Evolutionary conservation across 257 asterid species (phyloP), one percentile per base, ranked within the genome.

Genomic region (Marsdenia floribunda): DNA sequence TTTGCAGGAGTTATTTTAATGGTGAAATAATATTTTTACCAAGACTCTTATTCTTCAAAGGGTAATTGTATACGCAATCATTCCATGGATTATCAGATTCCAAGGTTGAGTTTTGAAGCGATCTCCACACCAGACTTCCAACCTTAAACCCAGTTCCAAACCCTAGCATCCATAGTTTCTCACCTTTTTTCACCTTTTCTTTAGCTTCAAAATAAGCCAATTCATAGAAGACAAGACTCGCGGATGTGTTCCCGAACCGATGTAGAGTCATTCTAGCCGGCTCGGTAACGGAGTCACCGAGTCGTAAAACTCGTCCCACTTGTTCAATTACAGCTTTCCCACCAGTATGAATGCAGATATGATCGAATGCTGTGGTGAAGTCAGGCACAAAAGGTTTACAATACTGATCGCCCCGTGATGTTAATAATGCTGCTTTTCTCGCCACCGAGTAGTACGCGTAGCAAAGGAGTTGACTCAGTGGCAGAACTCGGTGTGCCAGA

Each of bases 181-280:
- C 96, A 8, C 97, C 97, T 37, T 75, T 86, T 73, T 81, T 89
- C 5, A 78, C 85, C 58, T 88, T 83, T 15, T 40, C 72, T 24
- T 91, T 91, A 0, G 92, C 96, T 77, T 91, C 97, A 55, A 89
- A 86, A 81, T 91, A 91, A 70, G 92, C 91, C 80, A 88, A 68
- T 71, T 89, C 97, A 66, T 91, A 91, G 18, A 89, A 85, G 38
- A 85, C 90, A 13, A 85, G 88, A 60, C 96, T 89, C 2, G 90
- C 76, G 6, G 92, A 91, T 54, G 92, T 86, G 86, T 89, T 91
- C 0, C 97, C 97, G 57, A 91, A 91, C 54, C 97, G 80, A 61
- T 86, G 70, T 66, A 89, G 65, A 55, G 76, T 83, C 96, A 89
- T 91, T 19, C 87, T 71, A 72, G 96, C 96, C 9, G 93, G 90